Evolutionary conservation across 805 yeast genomes (phyloP).

Genomic region (Lachancea sp.): DNA sequence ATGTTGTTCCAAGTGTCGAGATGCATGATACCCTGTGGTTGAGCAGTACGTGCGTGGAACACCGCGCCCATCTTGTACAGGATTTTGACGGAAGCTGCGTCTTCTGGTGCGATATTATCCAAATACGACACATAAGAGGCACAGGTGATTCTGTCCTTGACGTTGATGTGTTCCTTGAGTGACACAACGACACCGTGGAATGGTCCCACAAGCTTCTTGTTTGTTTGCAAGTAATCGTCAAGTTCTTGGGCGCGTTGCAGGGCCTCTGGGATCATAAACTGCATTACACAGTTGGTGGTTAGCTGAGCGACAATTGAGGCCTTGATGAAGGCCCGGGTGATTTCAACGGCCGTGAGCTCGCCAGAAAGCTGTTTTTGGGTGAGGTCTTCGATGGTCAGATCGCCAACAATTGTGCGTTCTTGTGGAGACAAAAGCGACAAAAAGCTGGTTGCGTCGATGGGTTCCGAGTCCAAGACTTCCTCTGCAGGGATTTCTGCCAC

Average conservation of each 20-base stretch:
- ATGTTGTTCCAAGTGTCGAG: conserved; percentile 56
- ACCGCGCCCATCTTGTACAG: conserved; percentile 52
- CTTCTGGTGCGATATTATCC: conserved; percentile 41
- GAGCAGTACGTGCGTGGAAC: conserved; percentile 57
- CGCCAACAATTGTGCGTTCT: conserved; percentile 41
- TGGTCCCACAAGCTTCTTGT: conserved; percentile 56
- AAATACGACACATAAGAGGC: conserved; percentile 53
- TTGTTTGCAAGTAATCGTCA: conserved; percentile 44
- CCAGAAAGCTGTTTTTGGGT: conserved; percentile 41
- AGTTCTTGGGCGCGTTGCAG: conserved; percentile 47
- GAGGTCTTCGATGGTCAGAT: conserved; percentile 36
- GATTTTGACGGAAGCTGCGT: conserved; percentile 43
- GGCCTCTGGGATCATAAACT: conserved; percentile 62
- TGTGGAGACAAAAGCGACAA: conserved; percentile 19
- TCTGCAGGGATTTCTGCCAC: conserved; percentile 15
- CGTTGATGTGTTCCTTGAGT: conserved; percentile 57
- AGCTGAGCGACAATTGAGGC: conserved; percentile 60
- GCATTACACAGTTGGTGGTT: conserved; percentile 53
- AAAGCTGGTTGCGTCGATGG: conserved; percentile 18
- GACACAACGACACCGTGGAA: conserved; percentile 67
- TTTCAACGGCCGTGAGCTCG: conserved; percentile 43
- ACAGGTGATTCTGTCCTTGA: conserved; percentile 47
- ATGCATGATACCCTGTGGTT: conserved; percentile 69
- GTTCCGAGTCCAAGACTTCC: conserved; percentile 18
- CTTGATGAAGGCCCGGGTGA: conserved; percentile 58